A percentile compares a stretch with the other conserved stretches of the same genome.
These are phyloP conservation scores for Pythium biforme DNA, from an alignment of 352 stramenopile species.

Conservation along the genomic window DNA sequence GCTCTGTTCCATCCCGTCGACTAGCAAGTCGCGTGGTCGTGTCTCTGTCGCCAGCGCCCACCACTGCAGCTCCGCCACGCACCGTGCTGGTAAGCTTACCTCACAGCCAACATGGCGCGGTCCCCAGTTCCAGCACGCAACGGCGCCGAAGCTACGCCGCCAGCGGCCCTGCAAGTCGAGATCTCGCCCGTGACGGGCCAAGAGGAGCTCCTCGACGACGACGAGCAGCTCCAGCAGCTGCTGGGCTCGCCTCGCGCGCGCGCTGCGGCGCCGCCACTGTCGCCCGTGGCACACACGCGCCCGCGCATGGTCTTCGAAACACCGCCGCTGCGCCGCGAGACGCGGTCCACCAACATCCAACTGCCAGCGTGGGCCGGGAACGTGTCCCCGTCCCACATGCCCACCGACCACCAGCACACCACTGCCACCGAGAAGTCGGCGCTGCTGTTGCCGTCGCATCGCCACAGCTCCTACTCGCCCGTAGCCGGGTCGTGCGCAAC, in stretches of 20 bases:
- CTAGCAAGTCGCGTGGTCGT: not conserved
- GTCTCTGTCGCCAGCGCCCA: not conserved
- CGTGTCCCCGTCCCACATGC: slow-evolving; percentile 18
- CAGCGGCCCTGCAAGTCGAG: slow-evolving; percentile 12
- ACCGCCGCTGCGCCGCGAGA: slow-evolving; percentile 61
- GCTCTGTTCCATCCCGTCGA: not conserved
- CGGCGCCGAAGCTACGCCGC: not conserved
- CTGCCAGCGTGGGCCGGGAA: slow-evolving; percentile 19
- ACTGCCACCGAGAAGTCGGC: slow-evolving; percentile 27
- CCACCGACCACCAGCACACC: not conserved
- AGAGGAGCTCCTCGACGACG: slow-evolving; percentile 3
- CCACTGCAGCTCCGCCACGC: not conserved
- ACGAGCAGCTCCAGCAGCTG: slow-evolving; percentile 15
- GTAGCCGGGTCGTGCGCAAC: slow-evolving; percentile 13
- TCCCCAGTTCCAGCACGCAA: not conserved
- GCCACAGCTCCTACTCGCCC: slow-evolving; percentile 11
- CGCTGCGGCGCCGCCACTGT: slow-evolving; percentile 2
- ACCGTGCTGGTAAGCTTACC: no score
- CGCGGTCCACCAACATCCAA: slow-evolving; percentile 48
- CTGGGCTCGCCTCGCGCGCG: slow-evolving; percentile 14
- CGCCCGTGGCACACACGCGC: slow-evolving; percentile 15
- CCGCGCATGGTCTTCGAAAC: slow-evolving; percentile 65
- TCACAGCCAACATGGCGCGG: no score
- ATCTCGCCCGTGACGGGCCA: not conserved
- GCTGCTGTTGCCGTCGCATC: slow-evolving; percentile 24